These are phyloP conservation scores for Suillus decipiens DNA, from an alignment of 768 basidiomycete genomes.

Conservation along the genomic window DNA sequence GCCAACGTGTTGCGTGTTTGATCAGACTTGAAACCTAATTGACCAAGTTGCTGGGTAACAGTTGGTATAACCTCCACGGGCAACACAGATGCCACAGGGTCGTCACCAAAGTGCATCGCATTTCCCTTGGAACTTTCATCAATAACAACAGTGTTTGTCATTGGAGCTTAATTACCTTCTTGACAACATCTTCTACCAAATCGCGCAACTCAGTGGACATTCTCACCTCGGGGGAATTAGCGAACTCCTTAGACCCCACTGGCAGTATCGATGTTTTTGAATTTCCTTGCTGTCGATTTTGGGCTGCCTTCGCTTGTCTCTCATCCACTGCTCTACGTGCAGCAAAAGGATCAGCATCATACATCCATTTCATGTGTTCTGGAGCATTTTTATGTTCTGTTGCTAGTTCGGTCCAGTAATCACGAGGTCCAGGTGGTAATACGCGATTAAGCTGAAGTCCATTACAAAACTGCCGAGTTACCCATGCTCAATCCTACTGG, in stretches of 20 bases:
- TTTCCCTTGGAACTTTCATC: slow-evolving; percentile 42
- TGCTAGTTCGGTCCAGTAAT: slow-evolving; percentile 83
- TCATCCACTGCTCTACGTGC: slow-evolving; percentile 68
- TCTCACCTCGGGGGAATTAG: slow-evolving; percentile 69
- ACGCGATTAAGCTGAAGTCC: slow-evolving; percentile 70
- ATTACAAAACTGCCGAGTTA: slow-evolving; percentile 64
- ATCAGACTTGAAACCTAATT: slow-evolving; percentile 63
- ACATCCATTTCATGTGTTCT: slow-evolving; percentile 83
- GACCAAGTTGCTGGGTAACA: slow-evolving; percentile 55
- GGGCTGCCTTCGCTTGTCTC: slow-evolving; percentile 58
- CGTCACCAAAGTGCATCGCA: slow-evolving; percentile 47
- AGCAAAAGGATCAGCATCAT: slow-evolving; percentile 82
- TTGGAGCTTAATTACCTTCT: slow-evolving; percentile 51
- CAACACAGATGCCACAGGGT: slow-evolving; percentile 37
- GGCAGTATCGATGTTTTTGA: slow-evolving; percentile 13
- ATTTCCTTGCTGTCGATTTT: slow-evolving; percentile 42
- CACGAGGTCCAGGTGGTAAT: slow-evolving; percentile 81
- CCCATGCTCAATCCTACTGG: slow-evolving; percentile 23
- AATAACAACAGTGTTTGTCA: slow-evolving; percentile 6
- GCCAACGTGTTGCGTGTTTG: slow-evolving; percentile 55
- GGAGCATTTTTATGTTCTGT: slow-evolving; percentile 67
- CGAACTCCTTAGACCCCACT: slow-evolving; percentile 39
- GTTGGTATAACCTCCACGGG: slow-evolving; percentile 42
- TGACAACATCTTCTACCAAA: slow-evolving; percentile 77
- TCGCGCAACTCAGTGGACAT: slow-evolving; percentile 81